These are phyloP conservation scores for Entomortierella beljakovae DNA, from an alignment of 192 early-diverging fungal species.

Conservation along the genomic window DNA sequence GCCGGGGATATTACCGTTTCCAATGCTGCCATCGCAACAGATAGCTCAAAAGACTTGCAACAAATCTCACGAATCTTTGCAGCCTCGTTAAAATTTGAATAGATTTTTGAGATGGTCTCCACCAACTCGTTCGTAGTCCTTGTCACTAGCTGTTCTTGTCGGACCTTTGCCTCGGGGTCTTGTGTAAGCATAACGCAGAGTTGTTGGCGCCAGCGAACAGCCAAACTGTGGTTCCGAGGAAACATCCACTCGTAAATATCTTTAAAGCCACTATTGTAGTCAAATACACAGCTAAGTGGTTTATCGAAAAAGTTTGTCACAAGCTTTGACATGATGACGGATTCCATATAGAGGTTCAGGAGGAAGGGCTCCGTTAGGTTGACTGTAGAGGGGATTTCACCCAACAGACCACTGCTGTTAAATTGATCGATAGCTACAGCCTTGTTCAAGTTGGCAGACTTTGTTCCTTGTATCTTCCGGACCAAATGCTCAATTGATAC, in stretches of 20 bases:
- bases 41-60: slow-evolving; percentile 30
- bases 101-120: slow-evolving; percentile 25
- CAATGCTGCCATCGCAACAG: slow-evolving; percentile 36
- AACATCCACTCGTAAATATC: slow-evolving; percentile 52
- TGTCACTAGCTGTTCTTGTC: slow-evolving; percentile 28
- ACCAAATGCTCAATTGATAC: slow-evolving; percentile 34
- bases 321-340: slow-evolving; percentile 25
- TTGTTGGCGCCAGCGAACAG: slow-evolving; percentile 52
- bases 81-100: slow-evolving; percentile 15
- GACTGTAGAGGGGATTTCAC: slow-evolving; percentile 17
- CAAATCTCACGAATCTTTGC: slow-evolving; percentile 39
- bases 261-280: slow-evolving; percentile 40
- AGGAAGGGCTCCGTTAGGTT: slow-evolving; percentile 31
- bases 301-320: slow-evolving; percentile 33
- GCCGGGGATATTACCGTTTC: slow-evolving; percentile 21
- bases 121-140: slow-evolving; percentile 4
- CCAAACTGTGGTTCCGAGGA: slow-evolving; percentile 14
- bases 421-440: slow-evolving; percentile 33
- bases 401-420: slow-evolving; percentile 15
- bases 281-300: slow-evolving; percentile 38
- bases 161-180: slow-evolving; percentile 30
- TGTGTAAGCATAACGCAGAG: slow-evolving; percentile 42
- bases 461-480: slow-evolving; percentile 33
- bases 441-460: slow-evolving; percentile 32
- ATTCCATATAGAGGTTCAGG: slow-evolving; percentile 48